Evolutionary conservation across 208 protist genomes (phyloP).

Genomic region (Leishmania tropica): DNA sequence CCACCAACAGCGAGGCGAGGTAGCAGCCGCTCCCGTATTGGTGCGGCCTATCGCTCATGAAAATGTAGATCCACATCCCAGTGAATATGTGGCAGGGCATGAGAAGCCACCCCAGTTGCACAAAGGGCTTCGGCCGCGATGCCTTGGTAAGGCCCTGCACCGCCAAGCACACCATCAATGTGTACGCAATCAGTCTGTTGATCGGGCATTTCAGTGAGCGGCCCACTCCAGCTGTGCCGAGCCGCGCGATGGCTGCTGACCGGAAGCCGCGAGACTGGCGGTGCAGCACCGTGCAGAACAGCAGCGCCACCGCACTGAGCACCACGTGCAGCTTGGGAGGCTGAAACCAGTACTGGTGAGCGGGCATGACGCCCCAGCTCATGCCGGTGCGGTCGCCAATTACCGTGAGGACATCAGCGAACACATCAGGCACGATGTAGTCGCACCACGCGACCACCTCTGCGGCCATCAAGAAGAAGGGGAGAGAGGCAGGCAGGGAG

Average conservation of each 20-base stretch:
- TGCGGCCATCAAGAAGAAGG: slow-evolving; percentile 9
- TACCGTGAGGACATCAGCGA: slow-evolving; percentile 33
- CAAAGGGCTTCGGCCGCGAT: slow-evolving; percentile 49
- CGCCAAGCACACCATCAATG: slow-evolving; percentile 44
- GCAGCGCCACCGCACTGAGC: slow-evolving; percentile 42
- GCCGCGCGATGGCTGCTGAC: slow-evolving; percentile 11
- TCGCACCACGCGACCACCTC: slow-evolving; percentile 24
- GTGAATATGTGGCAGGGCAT: slow-evolving; percentile 86
- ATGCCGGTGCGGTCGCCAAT: slow-evolving; percentile 49
- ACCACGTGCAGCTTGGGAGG: slow-evolving; percentile 66
- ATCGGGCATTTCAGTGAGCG: slow-evolving; percentile 37
- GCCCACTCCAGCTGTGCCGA: slow-evolving; percentile 14
- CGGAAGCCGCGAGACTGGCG: slow-evolving; percentile 39
- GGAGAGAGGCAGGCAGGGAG: background rate
- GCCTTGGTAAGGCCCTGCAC: slow-evolving; percentile 56
- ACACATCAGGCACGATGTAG: slow-evolving; percentile 42
- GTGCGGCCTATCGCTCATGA: slow-evolving; percentile 29
- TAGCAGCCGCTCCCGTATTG: slow-evolving; percentile 60
- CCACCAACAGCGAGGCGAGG: slow-evolving; percentile 58
- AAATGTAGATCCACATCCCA: slow-evolving; percentile 51
- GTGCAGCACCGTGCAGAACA: slow-evolving; percentile 36
- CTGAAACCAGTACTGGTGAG: slow-evolving; percentile 61
- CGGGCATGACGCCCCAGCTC: slow-evolving; percentile 51
- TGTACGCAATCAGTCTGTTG: slow-evolving; percentile 41
- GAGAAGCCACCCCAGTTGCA: slow-evolving; percentile 82